Base-by-base conservation (phyloP, 164 flowering plant species). In the Piper betle region DNA sequence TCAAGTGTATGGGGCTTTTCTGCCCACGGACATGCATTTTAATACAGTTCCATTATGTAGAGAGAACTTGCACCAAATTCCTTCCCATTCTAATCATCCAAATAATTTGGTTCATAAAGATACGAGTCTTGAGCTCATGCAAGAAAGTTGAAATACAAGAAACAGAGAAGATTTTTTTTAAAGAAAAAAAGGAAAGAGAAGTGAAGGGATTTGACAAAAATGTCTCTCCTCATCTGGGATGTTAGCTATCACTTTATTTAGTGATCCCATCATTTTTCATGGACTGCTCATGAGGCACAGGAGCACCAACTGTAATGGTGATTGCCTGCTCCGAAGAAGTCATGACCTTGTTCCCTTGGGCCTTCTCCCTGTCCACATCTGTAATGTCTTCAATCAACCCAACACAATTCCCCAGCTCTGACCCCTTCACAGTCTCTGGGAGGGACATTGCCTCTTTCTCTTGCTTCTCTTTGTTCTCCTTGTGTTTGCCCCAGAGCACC, bases 401-500 rank as follows among this genome's bases (percentile, higher is more conserved):
- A 43, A 4, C 37, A 53, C 70, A 70, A 41, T 73, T 75, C 9
- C 58, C 66, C 39, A 8, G 43, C 4, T 59, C 67, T 40, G 39
- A 25, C 15, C 25, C 71, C 66, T 84, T 84, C 1, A 80, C 66
- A 0, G 83, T 77, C 53, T 84, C 88, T 0, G 82, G 83, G 10
- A 81, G 72, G 13, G 3, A n/a, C 17, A 50, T 41, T 3, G 43
- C 71, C 66, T 77, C 83, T 1, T 11, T 15, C 15, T 37, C 71
- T 63, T 77, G 72, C 53, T 67, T 71, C 65, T 77, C 91, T 52
- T 75, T 66, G 78, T 64, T 63, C 60, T 91, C 97, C 71, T 80
- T 91, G 87, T 84, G 78, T 57, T 91, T 91, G 6, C 97, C 97
- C 97, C 97, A 91, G 5, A 91, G 73, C 8, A 91, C 97, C 0